These are phyloP conservation scores for Bryum argenteum DNA, from an alignment of 225 moss, liverwort and hornwort species.

Conservation along the genomic window DNA sequence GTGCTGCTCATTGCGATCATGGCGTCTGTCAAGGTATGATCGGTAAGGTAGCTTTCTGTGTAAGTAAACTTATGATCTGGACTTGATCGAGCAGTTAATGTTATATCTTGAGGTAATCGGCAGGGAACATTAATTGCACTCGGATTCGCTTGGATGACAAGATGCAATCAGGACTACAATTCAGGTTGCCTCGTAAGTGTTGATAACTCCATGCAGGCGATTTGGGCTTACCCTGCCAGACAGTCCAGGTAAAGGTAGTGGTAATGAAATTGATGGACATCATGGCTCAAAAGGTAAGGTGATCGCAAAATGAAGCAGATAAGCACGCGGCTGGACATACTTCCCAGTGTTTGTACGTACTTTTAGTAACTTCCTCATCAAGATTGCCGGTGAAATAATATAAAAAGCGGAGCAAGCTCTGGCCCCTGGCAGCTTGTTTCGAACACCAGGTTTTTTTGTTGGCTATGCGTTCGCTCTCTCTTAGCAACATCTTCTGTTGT, in stretches of 20 bases:
- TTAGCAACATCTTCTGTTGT: constrained; percentile 1
- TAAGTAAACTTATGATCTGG: too few species aligned
- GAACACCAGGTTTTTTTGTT: neutral
- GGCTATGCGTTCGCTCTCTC: neutral
- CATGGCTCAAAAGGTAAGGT: too few species aligned
- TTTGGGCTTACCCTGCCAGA: neutral
- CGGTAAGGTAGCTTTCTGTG: neutral
- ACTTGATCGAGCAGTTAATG: too few species aligned
- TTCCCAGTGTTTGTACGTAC: neutral
- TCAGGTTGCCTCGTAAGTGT: neutral
- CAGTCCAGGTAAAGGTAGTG: neutral
- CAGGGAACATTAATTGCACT: neutral
- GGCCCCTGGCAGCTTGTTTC: neutral
- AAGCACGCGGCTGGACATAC: neutral
- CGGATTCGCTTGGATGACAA: neutral
- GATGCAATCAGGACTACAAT: neutral
- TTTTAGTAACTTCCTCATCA: constrained; percentile 24
- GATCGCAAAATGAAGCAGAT: too few species aligned
- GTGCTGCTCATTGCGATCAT: neutral
- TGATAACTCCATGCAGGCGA: neutral
- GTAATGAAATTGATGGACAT: too few species aligned
- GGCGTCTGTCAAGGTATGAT: neutral
- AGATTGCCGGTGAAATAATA: neutral
- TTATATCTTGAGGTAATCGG: neutral
- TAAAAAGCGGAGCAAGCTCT: neutral